Base-by-base conservation (phyloP, 116 monocot genomes). In the Posidonia oceanica region DNA sequence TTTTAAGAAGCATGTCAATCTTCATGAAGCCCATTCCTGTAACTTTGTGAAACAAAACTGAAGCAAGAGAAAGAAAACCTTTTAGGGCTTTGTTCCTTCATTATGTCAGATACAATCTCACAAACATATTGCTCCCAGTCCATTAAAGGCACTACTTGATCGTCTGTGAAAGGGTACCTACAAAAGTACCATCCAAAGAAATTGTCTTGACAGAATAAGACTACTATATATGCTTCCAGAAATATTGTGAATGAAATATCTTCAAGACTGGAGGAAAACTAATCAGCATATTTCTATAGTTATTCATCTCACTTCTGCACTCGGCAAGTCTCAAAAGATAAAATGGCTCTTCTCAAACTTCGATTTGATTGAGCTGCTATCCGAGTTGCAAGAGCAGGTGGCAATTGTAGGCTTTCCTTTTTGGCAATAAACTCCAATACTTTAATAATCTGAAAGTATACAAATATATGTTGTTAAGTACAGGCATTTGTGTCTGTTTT, bases 61-160 rank as follows among this genome's bases (percentile, higher is more conserved):
- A 57, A n/a, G 38, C 5, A 18, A 16, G 36, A 69, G 10, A 56
- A 57, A 13, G 29, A 60, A 57, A 14, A 98, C 97, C 90, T 98
- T 82, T 98, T 98, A 65, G 97, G 97, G 73, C 93, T 98, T 75
- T 98, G 97, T 59, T 98, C 97, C 78, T 84, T 93, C 85, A 98
- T 83, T 65, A 98, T 87, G 78, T 98, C 97, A 69, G 89, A 82
- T 67, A 85, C 87, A 65, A 98, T 93, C 76, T 90, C 92, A 66
- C 92, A 92, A 59, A 98, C 83, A 75, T 98, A 92, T 54, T 90
- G 97, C 77, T 98, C 97, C 97, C 97, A 98, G 53, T 98, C 97
- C 79, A 98, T 79, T 20, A 85, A 85, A 22, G 93, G 84, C 20
- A 92, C 69, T 51, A 69, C 82, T 76, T 98, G 97, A 77, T 92